Percentiles rank a stretch among this genome's conserved stretches.
phyloP scores from a whole-genome alignment of 176 grass and related monocot species.

The Elaeis guineensis region DNA sequence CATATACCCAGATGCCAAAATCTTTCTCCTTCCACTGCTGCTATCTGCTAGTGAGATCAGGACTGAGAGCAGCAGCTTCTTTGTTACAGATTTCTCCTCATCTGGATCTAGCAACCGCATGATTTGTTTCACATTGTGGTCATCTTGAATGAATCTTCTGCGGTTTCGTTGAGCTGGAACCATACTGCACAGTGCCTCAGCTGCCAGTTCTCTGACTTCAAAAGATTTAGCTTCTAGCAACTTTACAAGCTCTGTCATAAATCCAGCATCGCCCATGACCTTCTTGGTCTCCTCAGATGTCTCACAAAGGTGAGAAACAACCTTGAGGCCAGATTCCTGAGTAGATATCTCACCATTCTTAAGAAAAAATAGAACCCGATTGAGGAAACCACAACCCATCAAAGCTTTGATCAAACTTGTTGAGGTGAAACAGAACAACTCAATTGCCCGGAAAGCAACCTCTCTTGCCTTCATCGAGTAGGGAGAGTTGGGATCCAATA shows the following conservation, averaged over 20 bases:
- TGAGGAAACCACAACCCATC: conserved; percentile 39
- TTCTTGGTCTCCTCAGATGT: conserved; percentile 50
- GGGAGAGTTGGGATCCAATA: conserved; percentile 59
- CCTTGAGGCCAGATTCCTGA: conserved; percentile 61
- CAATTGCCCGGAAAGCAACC: conserved; percentile 53
- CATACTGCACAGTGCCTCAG: conserved; percentile 47
- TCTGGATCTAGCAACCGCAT: conserved; percentile 50
- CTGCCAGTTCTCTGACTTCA: conserved; percentile 52
- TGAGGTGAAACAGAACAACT: conserved; percentile 56
- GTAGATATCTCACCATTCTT: conserved; percentile 53
- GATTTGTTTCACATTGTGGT: conserved; percentile 44
- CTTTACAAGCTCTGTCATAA: conserved; percentile 35
- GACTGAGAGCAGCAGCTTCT: conserved; percentile 47
- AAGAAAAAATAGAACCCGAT: conserved; percentile 47
- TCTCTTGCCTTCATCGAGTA: conserved; percentile 72
- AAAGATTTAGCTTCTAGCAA: conserved; percentile 61
- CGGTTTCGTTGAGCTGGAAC: conserved; percentile 39
- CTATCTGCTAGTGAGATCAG: conserved; percentile 55
- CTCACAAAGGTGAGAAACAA: conserved; percentile 38
- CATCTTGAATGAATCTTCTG: conserved; percentile 52
- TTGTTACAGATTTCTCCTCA: conserved; percentile 46
- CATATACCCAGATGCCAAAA: conserved; percentile 59
- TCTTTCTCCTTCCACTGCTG: conserved; percentile 66
- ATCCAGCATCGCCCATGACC: conserved; percentile 58
- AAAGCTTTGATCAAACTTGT: conserved; percentile 31